Evolutionary conservation across 352 stramenopile species (phyloP).

Genomic region (Globisporangium megalacanthum): DNA sequence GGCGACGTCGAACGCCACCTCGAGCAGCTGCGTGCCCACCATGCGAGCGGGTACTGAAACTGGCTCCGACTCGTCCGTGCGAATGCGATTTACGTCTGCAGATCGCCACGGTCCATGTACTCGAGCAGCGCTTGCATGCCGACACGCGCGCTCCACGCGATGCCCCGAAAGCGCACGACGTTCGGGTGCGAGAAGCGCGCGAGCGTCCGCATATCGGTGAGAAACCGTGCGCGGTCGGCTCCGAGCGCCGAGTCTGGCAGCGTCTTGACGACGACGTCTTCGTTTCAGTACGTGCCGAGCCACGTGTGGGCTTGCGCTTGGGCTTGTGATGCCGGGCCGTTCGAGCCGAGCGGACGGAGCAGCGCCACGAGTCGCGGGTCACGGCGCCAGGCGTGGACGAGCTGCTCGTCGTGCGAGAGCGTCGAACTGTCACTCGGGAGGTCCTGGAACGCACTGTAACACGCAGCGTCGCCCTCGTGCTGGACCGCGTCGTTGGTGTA

Average conservation of each 20-base stretch:
- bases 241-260: background rate
- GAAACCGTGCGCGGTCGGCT: slow-evolving; percentile 20
- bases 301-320: slow-evolving; percentile 29
- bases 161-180: slow-evolving; percentile 18
- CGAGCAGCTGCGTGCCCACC: slow-evolving; percentile 11
- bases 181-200: slow-evolving; percentile 19
- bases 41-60: slow-evolving; percentile 5
- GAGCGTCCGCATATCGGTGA: slow-evolving; percentile 13
- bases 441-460: slow-evolving; percentile 10
- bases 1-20: slow-evolving; percentile 18
- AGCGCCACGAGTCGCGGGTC: slow-evolving; percentile 4
- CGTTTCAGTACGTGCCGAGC: slow-evolving; percentile 26
- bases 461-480: slow-evolving; percentile 9
- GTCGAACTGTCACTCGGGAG: slow-evolving; percentile 4
- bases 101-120: slow-evolving; percentile 25
- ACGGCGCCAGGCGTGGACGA: slow-evolving; percentile 5
- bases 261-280: slow-evolving; percentile 11
- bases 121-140: slow-evolving; percentile 19
- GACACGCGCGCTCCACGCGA: slow-evolving; percentile 13
- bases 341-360: slow-evolving; percentile 13
- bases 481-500: background rate
- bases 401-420: slow-evolving; percentile 5
- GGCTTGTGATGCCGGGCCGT: slow-evolving; percentile 32
- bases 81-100: slow-evolving; percentile 13
- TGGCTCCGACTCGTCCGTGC: slow-evolving; percentile 2